Percentiles rank a stretch among this genome's conserved stretches.
These are phyloP conservation scores for Metschnikowia picachoensis DNA, from an alignment of 805 yeast genomes.

Conservation along the genomic window DNA sequence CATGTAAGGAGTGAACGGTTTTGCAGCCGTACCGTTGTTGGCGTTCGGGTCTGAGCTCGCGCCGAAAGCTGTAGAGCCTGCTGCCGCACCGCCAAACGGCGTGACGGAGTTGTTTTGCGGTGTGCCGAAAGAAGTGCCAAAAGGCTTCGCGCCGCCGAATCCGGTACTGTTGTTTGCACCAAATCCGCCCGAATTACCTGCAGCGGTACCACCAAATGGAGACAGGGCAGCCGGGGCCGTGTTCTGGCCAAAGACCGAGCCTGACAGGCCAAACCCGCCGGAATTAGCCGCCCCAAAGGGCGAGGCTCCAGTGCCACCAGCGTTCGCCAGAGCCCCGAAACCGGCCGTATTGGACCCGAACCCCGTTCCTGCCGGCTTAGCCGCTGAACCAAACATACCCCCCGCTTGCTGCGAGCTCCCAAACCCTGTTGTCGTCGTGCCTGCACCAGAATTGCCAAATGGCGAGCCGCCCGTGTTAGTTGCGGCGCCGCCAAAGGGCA, in stretches of 20 bases:
- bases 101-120: constrained; percentile 18
- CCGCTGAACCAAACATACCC: constrained; percentile 15
- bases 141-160: constrained; percentile 18
- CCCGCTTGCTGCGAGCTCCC: constrained; percentile 17
- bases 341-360: constrained; percentile 27
- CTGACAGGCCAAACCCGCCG: constrained; percentile 7
- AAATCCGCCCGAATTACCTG: constrained; percentile 16
- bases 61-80: constrained; percentile 22
- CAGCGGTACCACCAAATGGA: constrained; percentile 19
- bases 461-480: constrained; percentile 13
- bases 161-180: constrained; percentile 14
- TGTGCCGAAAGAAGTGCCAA: constrained; percentile 21
- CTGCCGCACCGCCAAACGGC: constrained; percentile 19
- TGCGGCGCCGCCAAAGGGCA: constrained; percentile 27
- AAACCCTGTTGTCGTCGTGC: constrained; percentile 11
- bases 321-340: constrained; percentile 7
- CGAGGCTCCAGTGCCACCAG: constrained; percentile 7
- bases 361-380: constrained; percentile 26
- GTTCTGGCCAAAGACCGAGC: constrained; percentile 37
- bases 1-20: constrained; percentile 62
- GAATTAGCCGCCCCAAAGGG: constrained; percentile 8
- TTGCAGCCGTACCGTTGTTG: constrained; percentile 65
- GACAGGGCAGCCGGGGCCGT: constrained; percentile 9
- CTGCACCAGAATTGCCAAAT: constrained; percentile 11
- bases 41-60: constrained; percentile 25